A percentile compares a stretch with the other conserved stretches of the same genome.
Evolutionary conservation across 1,284 basidiomycete species (phyloP).

Genomic region (Marasmius fiardii): DNA sequence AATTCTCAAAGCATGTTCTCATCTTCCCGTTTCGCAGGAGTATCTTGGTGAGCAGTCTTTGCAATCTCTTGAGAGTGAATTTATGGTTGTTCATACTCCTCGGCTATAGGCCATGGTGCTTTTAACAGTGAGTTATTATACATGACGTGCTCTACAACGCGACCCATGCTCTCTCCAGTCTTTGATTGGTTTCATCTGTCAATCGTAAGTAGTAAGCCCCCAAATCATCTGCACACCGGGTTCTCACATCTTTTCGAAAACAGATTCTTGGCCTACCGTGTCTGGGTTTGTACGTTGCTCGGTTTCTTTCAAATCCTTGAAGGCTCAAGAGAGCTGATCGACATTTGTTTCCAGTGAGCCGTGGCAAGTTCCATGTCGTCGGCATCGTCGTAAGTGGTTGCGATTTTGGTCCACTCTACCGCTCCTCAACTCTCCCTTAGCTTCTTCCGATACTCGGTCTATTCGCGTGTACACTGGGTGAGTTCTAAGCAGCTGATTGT

Average conservation of each 20-base stretch:
- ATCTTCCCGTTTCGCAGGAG: constrained; percentile 3
- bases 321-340: not conserved
- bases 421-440: not conserved
- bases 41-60: constrained; percentile 7
- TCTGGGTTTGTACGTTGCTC: constrained; percentile 10
- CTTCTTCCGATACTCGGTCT: not conserved
- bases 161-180: not conserved
- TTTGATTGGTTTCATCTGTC: constrained; percentile 8
- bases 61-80: not conserved
- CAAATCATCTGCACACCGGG: not conserved
- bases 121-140: constrained; percentile 8
- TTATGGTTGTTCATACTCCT: not conserved
- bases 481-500: not conserved
- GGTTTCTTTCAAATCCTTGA: not conserved
- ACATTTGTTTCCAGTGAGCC: constrained; percentile 11
- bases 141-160: not conserved
- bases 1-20: not conserved
- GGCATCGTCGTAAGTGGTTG: constrained; percentile 4
- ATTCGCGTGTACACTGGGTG: not conserved
- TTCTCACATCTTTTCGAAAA: not conserved
- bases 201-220: constrained; percentile 3
- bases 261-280: constrained; percentile 13
- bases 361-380: constrained; percentile 4
- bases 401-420: not conserved
- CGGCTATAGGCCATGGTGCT: constrained; percentile 11